Base-by-base conservation (phyloP, 2,329 filamentous ascomycete species). In the Parafenestella ontariensis region DNA sequence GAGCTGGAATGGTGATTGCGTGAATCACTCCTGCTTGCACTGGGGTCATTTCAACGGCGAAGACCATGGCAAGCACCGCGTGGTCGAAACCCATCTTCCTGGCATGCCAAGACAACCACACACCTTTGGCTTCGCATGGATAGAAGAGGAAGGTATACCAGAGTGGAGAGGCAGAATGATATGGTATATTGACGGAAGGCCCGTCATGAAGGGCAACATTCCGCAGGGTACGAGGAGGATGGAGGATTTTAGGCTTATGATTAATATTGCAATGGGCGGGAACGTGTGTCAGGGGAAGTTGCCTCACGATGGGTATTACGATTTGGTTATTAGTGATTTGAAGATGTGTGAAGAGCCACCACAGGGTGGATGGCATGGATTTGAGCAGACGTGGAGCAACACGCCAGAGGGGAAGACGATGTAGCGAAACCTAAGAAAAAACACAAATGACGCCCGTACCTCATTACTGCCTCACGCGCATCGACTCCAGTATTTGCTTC, bases 261-360 rank as follows among this genome's bases (percentile, higher is more conserved):
- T 87, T 17, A 87, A 87, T 53, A 77, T 87, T n/a, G 85, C 85
- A 1, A 86, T 87, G 81, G 85, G 85, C 0, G 85, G 85, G 0
- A 85, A 83, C 54, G 84, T 87, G 5, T 86, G 83, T 59, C 71
- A 78, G 15, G 83, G 83, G 0, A 79, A 78, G 63, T 71, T 77
- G 13, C 85, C 85, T 0, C 69, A 62, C 0, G 79, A 86, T 58
- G 85, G 85, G 0, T 70, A 74, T 20, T 87, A 87, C 63, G 84
- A 87, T 52, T 78, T 87, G 70, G 78, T 85, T 2, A 74, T 87
- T 0, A 80, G 83, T 52, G 77, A 78, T 21, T 58, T 87, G 44
- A 81, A 78, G 58, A 77, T 86, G 77, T 78, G 76, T 28, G 82
- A 83, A 39, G 81, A 82, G 62, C 82, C 81, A 0, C 82, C 81